Percentiles rank a stretch among this genome's conserved stretches.
Conservation (phyloP, 352 stramenopile species). For the Pythium rishiriense region DNA sequence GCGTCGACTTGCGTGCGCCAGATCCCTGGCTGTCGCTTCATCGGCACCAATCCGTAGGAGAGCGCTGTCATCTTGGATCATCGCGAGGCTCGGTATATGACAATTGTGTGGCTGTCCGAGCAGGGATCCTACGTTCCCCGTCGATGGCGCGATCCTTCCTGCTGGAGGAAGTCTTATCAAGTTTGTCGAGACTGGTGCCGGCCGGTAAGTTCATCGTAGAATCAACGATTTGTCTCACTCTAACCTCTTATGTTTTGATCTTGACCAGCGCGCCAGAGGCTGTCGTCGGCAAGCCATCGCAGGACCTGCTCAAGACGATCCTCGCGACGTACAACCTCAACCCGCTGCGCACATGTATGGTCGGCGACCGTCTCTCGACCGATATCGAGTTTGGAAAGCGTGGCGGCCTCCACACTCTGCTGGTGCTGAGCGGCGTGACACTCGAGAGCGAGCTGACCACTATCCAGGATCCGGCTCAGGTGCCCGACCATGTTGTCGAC, state of each 20-base stretch:
- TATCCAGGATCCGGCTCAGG: slow-evolving; percentile 55
- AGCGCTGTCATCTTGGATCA: neutral
- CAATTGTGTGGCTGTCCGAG: neutral
- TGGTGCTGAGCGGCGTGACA: slow-evolving; percentile 78
- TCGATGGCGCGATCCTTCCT: slow-evolving; percentile 72
- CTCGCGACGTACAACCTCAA: slow-evolving; percentile 69
- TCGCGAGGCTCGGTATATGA: neutral
- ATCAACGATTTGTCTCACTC: neutral
- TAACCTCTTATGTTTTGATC: neutral
- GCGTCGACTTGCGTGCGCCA: slow-evolving; percentile 70
- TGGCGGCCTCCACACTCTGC: slow-evolving; percentile 68
- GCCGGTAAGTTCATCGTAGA: slow-evolving; percentile 37
- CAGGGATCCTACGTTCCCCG: slow-evolving; percentile 77
- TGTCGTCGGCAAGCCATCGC: slow-evolving; percentile 79
- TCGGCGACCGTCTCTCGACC: slow-evolving; percentile 78
- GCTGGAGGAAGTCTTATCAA: slow-evolving; percentile 69
- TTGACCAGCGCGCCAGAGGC: slow-evolving; percentile 55
- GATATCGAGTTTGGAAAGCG: slow-evolving; percentile 84
- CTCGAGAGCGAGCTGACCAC: slow-evolving; percentile 49
- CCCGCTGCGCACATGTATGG: slow-evolving; percentile 79
- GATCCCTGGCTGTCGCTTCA: slow-evolving; percentile 79
- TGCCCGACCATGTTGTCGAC: slow-evolving; percentile 67
- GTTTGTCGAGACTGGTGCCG: slow-evolving; percentile 65
- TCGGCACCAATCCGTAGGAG: slow-evolving; percentile 80
- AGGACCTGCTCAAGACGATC: slow-evolving; percentile 82